Conservation (phyloP, 2,329 filamentous ascomycete species). For the Colletotrichum aenigma region DNA sequence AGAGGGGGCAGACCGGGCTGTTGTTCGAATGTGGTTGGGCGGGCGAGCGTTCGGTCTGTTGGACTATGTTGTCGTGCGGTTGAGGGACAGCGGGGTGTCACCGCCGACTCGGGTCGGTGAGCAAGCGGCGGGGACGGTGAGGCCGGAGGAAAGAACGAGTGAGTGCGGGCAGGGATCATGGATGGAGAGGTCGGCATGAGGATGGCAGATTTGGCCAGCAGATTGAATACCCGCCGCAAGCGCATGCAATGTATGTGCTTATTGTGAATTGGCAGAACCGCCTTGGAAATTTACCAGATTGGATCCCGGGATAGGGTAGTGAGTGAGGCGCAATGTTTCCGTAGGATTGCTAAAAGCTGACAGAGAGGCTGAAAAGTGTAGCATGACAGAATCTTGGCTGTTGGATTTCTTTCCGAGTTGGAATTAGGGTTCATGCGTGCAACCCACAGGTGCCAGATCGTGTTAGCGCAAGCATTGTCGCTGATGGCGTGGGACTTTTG, state of each 20-base stretch:
- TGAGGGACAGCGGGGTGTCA: not conserved
- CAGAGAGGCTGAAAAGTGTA: not conserved
- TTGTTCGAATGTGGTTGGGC: not conserved
- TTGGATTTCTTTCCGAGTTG: not conserved
- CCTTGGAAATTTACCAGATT: not conserved
- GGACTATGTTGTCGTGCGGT: not conserved
- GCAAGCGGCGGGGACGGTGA: not conserved
- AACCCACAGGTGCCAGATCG: not conserved
- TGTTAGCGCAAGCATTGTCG: not conserved
- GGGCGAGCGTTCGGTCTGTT: not conserved
- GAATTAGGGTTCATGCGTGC: constrained; percentile 1
- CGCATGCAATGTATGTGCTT: not conserved
- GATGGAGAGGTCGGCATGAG: not conserved
- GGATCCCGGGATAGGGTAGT: not conserved
- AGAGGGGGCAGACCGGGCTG: not conserved
- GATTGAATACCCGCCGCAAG: not conserved
- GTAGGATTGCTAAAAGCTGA: not conserved
- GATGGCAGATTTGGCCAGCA: not conserved
- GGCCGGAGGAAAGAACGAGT: not conserved
- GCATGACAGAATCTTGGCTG: not conserved
- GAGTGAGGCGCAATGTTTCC: not conserved
- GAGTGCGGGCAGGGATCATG: not conserved
- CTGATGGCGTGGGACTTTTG: not conserved
- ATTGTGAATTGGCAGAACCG: not conserved
- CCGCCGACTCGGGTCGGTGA: constrained; percentile 1